Base-by-base conservation (phyloP, 2,329 filamentous ascomycete species). In the Whalleya microplaca region DNA sequence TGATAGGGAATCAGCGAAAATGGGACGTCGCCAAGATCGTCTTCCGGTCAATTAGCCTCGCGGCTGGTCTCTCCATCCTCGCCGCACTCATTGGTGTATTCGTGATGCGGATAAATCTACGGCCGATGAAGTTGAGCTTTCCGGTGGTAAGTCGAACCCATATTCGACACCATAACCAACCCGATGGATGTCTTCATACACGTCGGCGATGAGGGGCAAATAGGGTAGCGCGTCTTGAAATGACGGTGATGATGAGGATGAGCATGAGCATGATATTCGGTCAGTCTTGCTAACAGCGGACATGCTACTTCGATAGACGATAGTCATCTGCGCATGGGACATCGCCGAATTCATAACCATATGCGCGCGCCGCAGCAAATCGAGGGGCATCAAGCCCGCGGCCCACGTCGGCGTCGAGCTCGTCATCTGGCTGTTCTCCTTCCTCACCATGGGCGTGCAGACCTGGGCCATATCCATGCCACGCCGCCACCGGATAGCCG, bases 341-440 rank as follows among this genome's bases (percentile, higher is more conserved):
- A 23, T 60, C 23, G 45, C 53, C 41, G 68, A 71, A 44, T 66
- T 69, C 37, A 32, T 69, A 19, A 63, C 64, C 7, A 58, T 69
- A 3, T 61, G 62, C 37, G 55, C 55, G 16, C 66, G 65, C 5
- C 58, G 58, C 20, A 64, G 63, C 27, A 42, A 41, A 2, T 48
- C 48, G 1, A 59, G 59, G 41, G 69, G 68, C 52, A 57, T 71
- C 47, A 56, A 62, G 10, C 57, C 68, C 10, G 68, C 64, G 16
- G 67, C 63, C 3, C 69, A 69, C 18, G 67, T 71, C 41, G 65
- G 61, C 48, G 42, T 66, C 12, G 68, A 71, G 41, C 58, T 71
- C 14, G 32, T 66, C 1, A 44, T 71, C 9, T 64, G 54, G 40
- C 41, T 67, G 4, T 47, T 16, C 12, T 18, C 37, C 10, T 27